Evolutionary conservation across 1,284 basidiomycete species (phyloP).

Genomic region (Golubevia sp.): DNA sequence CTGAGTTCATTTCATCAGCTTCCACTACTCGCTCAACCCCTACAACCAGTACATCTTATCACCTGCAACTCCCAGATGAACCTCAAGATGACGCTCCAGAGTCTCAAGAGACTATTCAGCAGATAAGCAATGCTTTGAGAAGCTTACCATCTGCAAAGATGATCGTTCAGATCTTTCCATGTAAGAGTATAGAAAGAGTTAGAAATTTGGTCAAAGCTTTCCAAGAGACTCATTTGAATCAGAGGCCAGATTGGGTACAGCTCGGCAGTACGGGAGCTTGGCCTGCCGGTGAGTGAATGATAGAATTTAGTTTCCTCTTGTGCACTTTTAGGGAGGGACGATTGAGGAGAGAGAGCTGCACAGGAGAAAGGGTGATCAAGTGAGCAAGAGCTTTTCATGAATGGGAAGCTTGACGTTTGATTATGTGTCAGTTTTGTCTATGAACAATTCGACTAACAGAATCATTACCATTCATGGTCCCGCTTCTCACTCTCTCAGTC

Average conservation of each 20-base stretch:
- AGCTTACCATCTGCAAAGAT: constrained; percentile 28
- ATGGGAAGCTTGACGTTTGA: no score
- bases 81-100: constrained; percentile 16
- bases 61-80: constrained; percentile 27
- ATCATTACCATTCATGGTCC: no score
- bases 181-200: constrained; percentile 27
- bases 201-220: constrained; percentile 31
- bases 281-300: constrained; percentile 13
- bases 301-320: not conserved
- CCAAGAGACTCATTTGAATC: constrained; percentile 10
- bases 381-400: no score
- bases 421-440: no score
- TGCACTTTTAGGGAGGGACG: no score
- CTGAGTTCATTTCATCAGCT: constrained; percentile 11
- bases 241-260: constrained; percentile 30
- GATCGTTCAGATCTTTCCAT: constrained; percentile 45
- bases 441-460: no score
- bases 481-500: not conserved
- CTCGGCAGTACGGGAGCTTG: constrained; percentile 50
- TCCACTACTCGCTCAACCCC: constrained; percentile 34
- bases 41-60: constrained; percentile 14
- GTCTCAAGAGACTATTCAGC: no score
- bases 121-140: constrained; percentile 6
- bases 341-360: no score
- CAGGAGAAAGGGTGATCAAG: no score